A percentile compares a stretch with the other conserved stretches of the same genome.
Conservation (phyloP, 2,329 filamentous ascomycete species). For the Colletotrichum costaricense region DNA sequence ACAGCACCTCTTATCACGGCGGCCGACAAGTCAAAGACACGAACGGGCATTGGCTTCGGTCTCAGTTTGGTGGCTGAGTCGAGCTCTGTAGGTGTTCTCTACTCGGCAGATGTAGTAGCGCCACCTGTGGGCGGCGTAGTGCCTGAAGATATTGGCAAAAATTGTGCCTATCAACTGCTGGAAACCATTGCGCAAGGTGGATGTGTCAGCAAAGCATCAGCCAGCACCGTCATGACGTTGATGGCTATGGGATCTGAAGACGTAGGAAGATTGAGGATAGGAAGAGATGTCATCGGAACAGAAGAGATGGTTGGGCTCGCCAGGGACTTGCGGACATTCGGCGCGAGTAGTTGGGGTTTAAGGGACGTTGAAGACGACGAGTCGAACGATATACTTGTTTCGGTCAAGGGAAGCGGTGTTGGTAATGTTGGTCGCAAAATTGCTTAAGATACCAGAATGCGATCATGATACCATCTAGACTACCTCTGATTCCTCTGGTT, state of each 20-base stretch:
- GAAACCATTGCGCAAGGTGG: conserved; percentile 86
- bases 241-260: conserved; percentile 99
- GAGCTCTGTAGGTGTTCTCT: conserved; percentile 82
- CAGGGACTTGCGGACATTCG: conserved; percentile 88
- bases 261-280: conserved; percentile 86
- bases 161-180: conserved; percentile 88
- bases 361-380: conserved; percentile 77
- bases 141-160: conserved; percentile 90
- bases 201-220: conserved; percentile 79
- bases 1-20: conserved; percentile 68
- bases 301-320: conserved; percentile 85
- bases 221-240: conserved; percentile 80
- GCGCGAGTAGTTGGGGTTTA: conserved; percentile 90
- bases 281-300: conserved; percentile 82
- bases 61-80: conserved; percentile 92
- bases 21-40: conserved; percentile 69
- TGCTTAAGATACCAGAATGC: conserved; percentile 52
- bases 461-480: conserved; percentile 9
- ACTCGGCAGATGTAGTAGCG: conserved; percentile 84
- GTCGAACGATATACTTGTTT: conserved; percentile 82
- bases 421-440: conserved; percentile 97
- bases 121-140: conserved; percentile 84
- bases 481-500: conserved; percentile 34
- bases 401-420: conserved; percentile 91
- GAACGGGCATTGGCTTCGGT: conserved; percentile 90